Conservation (phyloP, 169 alveolate genomes). For the Plasmodium fragile region DNA sequence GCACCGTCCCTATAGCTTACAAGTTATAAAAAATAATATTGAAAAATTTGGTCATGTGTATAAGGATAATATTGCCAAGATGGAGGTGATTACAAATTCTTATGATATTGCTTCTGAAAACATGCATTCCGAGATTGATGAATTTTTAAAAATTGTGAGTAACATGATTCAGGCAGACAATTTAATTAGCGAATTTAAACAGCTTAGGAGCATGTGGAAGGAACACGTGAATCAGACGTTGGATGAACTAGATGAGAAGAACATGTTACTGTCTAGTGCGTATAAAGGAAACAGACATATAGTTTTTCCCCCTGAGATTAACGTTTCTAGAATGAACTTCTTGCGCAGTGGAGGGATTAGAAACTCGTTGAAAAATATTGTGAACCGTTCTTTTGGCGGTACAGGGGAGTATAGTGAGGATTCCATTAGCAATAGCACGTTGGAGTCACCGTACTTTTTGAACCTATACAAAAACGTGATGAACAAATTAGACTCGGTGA, state of each 20-base stretch:
- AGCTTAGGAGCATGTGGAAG: slow-evolving; percentile 22
- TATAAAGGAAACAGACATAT: slow-evolving; percentile 5
- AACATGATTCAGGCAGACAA: slow-evolving; percentile 2
- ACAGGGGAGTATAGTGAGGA: neutral
- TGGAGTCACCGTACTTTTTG: neutral
- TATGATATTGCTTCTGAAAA: slow-evolving; percentile 17
- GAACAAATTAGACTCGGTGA: neutral
- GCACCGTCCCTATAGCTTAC: neutral
- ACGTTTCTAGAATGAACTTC: neutral
- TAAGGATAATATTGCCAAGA: slow-evolving; percentile 1
- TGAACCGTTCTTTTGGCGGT: neutral
- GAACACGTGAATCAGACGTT: neutral
- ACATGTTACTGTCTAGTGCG: neutral
- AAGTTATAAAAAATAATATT: slow-evolving; percentile 7
- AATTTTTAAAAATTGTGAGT: slow-evolving; percentile 7
- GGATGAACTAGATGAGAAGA: neutral
- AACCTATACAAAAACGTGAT: neutral
- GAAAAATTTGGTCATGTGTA: slow-evolving; percentile 24
- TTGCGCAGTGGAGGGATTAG: neutral
- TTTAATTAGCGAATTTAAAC: slow-evolving; percentile 17
- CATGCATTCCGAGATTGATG: slow-evolving; percentile 24
- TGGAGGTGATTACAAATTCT: neutral
- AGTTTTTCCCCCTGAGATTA: slow-evolving; percentile 6
- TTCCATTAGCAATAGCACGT: neutral
- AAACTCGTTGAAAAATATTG: neutral